Conservation (phyloP, 2,329 filamentous ascomycete genomes). For the Ramularia endophylla region DNA sequence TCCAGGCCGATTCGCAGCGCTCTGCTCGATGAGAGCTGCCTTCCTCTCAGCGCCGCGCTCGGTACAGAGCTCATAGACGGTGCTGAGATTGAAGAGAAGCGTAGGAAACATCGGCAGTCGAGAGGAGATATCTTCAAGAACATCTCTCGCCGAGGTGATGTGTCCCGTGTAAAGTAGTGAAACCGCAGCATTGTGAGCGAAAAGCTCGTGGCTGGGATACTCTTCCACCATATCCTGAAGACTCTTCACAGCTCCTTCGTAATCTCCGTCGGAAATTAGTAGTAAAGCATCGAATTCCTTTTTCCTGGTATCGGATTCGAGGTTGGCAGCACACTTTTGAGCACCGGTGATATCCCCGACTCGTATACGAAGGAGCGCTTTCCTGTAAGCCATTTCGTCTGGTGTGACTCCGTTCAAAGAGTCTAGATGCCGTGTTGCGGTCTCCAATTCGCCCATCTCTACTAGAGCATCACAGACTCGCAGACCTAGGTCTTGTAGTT, state of each 20-base stretch:
- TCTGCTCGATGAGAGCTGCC: constrained; percentile 51
- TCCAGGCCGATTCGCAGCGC: constrained; percentile 17
- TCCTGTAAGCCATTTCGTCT: constrained; percentile 38
- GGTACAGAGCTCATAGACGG: constrained; percentile 80
- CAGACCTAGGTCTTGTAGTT: constrained; percentile 70
- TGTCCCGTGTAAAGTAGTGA: constrained; percentile 75
- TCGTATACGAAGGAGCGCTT: constrained; percentile 66
- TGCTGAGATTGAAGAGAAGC: constrained; percentile 81
- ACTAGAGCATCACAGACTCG: constrained; percentile 60
- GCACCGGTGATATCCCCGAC: constrained; percentile 63
- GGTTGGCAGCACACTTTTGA: constrained; percentile 6
- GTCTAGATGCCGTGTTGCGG: constrained; percentile 67
- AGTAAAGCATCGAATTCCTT: constrained; percentile 61
- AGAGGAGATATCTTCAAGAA: constrained; percentile 62
- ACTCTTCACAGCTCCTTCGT: constrained; percentile 54
- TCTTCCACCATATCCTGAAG: constrained; percentile 53
- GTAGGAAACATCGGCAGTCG: constrained; percentile 65
- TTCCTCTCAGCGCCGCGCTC: constrained; percentile 69
- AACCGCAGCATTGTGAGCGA: constrained; percentile 76
- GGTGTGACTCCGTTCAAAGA: constrained; percentile 45
- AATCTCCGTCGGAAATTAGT: constrained; percentile 72
- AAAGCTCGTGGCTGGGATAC: constrained; percentile 57
- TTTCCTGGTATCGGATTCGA: constrained; percentile 18
- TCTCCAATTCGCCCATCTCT: constrained; percentile 82
- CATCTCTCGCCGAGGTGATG: constrained; percentile 62